A percentile compares a stretch with the other conserved stretches of the same genome.
Evolutionary conservation across 78 protist species (phyloP).

Genomic region (Neovahlkampfia damariscottae): DNA sequence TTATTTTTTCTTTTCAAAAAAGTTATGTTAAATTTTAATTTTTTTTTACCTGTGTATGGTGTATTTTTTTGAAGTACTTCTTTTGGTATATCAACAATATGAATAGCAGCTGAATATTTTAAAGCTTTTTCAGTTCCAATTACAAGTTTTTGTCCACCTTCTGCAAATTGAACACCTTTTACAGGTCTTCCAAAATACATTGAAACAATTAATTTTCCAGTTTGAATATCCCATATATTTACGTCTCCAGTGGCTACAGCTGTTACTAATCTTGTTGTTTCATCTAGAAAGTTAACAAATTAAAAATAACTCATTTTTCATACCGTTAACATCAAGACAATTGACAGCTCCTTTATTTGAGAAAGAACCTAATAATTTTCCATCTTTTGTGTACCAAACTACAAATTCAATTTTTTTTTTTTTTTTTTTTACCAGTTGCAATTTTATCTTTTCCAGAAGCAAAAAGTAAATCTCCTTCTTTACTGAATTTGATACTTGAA

Average conservation of each 20-base stretch:
- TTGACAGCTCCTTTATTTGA: slow-evolving; percentile 68
- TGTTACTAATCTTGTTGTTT: neutral
- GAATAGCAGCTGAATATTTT: slow-evolving; percentile 42
- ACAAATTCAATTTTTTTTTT: no score
- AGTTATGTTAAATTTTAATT: neutral
- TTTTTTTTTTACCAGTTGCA: no score
- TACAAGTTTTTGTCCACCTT: slow-evolving; percentile 45
- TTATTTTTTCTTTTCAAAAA: no score
- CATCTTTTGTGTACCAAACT: slow-evolving; percentile 69
- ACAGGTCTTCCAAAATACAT: neutral
- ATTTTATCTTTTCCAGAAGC: slow-evolving; percentile 54
- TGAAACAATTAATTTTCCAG: neutral
- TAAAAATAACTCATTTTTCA: slow-evolving; percentile 31
- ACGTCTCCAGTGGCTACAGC: neutral
- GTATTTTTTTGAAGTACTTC: neutral
- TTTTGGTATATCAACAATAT: slow-evolving; percentile 33
- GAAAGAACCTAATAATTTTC: slow-evolving; percentile 85
- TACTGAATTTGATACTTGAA: slow-evolving; percentile 61
- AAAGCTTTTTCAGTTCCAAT: slow-evolving; percentile 35
- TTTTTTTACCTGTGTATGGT: slow-evolving; percentile 2
- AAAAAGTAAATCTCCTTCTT: slow-evolving; percentile 89
- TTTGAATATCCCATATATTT: neutral
- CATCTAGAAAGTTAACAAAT: slow-evolving; percentile 35
- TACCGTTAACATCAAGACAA: slow-evolving; percentile 53
- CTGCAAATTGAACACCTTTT: neutral